A percentile compares a stretch with the other conserved stretches of the same genome.
These are phyloP conservation scores for Pyrenula massariospora DNA, from an alignment of 495 filamentous ascomycete species.

Conservation along the genomic window DNA sequence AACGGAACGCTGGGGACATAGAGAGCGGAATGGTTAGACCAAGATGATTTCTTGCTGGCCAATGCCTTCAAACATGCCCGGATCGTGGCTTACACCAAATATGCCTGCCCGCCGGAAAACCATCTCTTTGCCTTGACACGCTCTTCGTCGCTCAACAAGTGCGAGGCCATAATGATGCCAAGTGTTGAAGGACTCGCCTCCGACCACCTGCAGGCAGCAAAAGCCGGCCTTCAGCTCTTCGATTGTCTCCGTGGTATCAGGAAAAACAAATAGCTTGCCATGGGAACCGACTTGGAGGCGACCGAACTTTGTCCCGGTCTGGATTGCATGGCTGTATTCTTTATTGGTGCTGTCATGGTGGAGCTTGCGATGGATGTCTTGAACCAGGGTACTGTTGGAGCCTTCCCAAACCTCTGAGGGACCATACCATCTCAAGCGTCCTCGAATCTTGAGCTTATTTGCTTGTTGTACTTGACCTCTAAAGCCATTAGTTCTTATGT, in stretches of 20 bases:
- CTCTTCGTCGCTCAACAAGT: neutral
- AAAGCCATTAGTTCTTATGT: neutral
- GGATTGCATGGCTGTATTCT: neutral
- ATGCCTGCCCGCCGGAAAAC: neutral
- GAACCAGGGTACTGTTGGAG: neutral
- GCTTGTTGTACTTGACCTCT: neutral
- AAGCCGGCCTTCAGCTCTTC: neutral
- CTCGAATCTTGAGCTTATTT: neutral
- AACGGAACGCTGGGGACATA: too few species aligned
- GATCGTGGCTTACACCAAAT: neutral
- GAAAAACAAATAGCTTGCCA: neutral
- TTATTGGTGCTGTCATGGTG: neutral
- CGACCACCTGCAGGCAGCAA: neutral
- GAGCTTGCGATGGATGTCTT: neutral
- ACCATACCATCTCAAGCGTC: neutral
- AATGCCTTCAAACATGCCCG: neutral
- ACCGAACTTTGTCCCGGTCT: neutral
- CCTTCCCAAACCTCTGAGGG: neutral
- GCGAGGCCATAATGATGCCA: neutral
- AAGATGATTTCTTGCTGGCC: neutral
- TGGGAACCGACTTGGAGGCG: neutral
- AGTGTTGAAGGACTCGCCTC: neutral
- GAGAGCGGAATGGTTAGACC: too few species aligned
- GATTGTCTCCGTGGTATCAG: neutral
- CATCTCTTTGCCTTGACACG: neutral